Percentiles rank a stretch among this genome's conserved stretches.
These are phyloP conservation scores for Hygrophila difformis DNA, from an alignment of 257 asterid species.

Conservation along the genomic window DNA sequence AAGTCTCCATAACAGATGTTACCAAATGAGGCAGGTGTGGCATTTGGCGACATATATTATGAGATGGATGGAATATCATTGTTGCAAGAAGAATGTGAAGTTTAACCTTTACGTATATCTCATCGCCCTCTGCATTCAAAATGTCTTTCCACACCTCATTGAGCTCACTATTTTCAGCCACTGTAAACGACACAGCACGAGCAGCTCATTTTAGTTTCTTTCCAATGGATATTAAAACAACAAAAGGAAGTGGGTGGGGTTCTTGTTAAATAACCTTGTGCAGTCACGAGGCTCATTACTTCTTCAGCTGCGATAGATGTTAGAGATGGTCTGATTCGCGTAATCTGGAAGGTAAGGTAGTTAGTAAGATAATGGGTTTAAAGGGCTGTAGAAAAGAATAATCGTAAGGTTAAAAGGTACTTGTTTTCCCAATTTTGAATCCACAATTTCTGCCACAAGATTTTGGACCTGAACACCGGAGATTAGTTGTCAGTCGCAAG, in stretches of 20 bases:
- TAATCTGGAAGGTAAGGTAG: slow-evolving; percentile 33
- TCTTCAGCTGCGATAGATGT: slow-evolving; percentile 86
- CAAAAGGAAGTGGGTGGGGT: not conserved
- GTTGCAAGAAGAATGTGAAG: not conserved
- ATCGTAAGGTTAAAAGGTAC: slow-evolving; percentile 18
- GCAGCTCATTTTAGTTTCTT: too few relatives aligned
- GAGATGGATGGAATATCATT: too few relatives aligned
- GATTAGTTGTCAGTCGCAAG: too few relatives aligned
- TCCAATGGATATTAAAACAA: too few relatives aligned
- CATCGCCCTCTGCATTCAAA: slow-evolving; percentile 90
- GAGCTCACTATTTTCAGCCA: slow-evolving; percentile 73
- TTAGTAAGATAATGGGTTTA: too few relatives aligned
- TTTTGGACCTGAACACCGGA: slow-evolving; percentile 58
- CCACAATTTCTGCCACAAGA: slow-evolving; percentile 85
- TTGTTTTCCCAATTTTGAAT: slow-evolving; percentile 91
- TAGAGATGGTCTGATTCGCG: slow-evolving; percentile 78
- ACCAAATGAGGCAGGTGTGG: too few relatives aligned
- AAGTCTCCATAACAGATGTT: too few relatives aligned
- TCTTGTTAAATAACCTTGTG: too few relatives aligned
- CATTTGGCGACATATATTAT: too few relatives aligned
- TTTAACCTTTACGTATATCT: slow-evolving; percentile 80
- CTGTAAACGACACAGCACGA: slow-evolving; percentile 23
- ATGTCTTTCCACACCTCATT: slow-evolving; percentile 96
- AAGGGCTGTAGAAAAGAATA: too few relatives aligned
- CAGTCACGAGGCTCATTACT: slow-evolving; percentile 98